phyloP scores from a whole-genome alignment of 805 yeast genomes.

The Candida vaughaniae region DNA sequence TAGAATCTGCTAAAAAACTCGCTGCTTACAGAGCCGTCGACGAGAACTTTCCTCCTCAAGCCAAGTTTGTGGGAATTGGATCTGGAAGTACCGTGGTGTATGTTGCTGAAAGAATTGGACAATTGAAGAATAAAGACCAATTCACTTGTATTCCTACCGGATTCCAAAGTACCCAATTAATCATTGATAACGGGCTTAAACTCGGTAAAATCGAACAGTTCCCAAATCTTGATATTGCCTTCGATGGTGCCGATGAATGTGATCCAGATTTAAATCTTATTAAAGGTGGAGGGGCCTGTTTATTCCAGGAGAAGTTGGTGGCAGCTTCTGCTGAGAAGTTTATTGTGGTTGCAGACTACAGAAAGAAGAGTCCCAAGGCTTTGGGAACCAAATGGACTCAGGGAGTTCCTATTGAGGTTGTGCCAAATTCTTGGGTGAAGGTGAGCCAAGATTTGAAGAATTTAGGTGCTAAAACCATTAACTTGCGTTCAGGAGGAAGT shows the following conservation, averaged over 20 bases:
- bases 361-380: slow-evolving; percentile 67
- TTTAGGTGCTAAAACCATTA: slow-evolving; percentile 64
- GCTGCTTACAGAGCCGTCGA: slow-evolving; percentile 95
- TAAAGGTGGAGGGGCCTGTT: slow-evolving; percentile 99
- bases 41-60: slow-evolving; percentile 67
- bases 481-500: slow-evolving; percentile 78
- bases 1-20: slow-evolving; percentile 82
- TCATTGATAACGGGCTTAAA: slow-evolving; percentile 73
- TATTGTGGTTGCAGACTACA: slow-evolving; percentile 86
- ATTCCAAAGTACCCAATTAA: slow-evolving; percentile 87
- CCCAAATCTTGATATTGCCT: slow-evolving; percentile 84
- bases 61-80: slow-evolving; percentile 87
- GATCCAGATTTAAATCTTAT: slow-evolving; percentile 76
- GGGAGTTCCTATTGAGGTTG: slow-evolving; percentile 95
- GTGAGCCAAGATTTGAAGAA: slow-evolving; percentile 60
- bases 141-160: slow-evolving; percentile 94
- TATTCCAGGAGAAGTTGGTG: slow-evolving; percentile 93
- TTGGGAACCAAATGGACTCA: slow-evolving; percentile 83
- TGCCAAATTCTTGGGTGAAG: slow-evolving; percentile 81
- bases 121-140: slow-evolving; percentile 48
- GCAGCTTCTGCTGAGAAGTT: slow-evolving; percentile 77
- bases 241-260: slow-evolving; percentile 98
- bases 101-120: slow-evolving; percentile 92
- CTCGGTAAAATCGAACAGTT: slow-evolving; percentile 83
- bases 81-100: slow-evolving; percentile 98